A percentile compares a stretch with the other conserved stretches of the same genome.
Conservation (phyloP, 2,329 filamentous ascomycete genomes). For the Diaporthe vaccinii region DNA sequence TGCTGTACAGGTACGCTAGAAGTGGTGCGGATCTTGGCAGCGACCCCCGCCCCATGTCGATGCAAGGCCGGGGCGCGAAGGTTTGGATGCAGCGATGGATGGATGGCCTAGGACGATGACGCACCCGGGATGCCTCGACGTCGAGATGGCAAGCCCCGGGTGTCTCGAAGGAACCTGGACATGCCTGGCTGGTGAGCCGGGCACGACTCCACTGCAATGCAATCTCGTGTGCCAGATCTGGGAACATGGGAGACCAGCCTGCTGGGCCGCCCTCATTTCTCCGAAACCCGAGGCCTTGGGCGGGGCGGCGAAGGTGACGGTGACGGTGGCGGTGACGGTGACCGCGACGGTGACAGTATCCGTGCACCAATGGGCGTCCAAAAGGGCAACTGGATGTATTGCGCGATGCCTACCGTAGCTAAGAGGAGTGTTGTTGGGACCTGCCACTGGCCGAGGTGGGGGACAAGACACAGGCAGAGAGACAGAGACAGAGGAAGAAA, state of each 20-base stretch:
- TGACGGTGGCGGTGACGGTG: neutral
- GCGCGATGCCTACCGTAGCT: neutral
- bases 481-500: neutral
- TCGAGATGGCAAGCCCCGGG: neutral
- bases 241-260: neutral
- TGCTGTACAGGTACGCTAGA: neutral
- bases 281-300: conserved; percentile 16
- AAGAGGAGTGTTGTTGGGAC: neutral
- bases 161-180: neutral
- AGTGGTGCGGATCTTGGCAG: conserved; percentile 23
- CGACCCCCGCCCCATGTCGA: conserved; percentile 1
- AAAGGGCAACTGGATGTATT: no score
- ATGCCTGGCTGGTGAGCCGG: neutral
- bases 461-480: neutral
- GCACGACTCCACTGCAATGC: neutral
- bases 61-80: neutral
- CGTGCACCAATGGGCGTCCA: neutral
- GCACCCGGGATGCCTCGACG: conserved; percentile 5
- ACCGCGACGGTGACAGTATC: neutral
- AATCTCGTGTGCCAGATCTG: conserved; percentile 3
- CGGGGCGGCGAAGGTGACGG: neutral
- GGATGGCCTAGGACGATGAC: conserved; percentile 8
- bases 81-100: conserved; percentile 6
- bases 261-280: conserved; percentile 2
- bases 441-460: neutral